Percentiles rank a stretch among this genome's conserved stretches.
phyloP scores from a whole-genome alignment of 192 early-diverging fungal species.

The Blastocladiella britannica region DNA sequence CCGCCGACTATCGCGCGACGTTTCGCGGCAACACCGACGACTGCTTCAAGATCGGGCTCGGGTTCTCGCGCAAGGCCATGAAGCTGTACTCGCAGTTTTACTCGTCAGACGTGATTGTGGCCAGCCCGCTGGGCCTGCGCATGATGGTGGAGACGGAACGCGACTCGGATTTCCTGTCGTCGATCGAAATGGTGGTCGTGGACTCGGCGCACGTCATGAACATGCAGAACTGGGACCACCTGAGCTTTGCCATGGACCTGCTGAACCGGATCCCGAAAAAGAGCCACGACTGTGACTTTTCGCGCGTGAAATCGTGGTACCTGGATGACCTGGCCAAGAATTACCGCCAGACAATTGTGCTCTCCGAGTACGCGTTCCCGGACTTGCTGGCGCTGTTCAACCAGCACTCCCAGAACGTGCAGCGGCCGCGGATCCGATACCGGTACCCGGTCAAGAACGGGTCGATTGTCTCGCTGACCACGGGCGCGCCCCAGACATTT shows the following conservation, averaged over 20 bases:
- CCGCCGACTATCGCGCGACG: conserved; percentile 50
- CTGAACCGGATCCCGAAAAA: conserved; percentile 76
- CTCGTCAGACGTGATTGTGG: conserved; percentile 71
- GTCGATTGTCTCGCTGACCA: neutral
- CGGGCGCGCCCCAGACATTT: neutral
- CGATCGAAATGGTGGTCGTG: conserved; percentile 72
- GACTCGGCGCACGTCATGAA: conserved; percentile 68
- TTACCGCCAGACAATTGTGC: conserved; percentile 69
- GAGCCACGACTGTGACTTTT: conserved; percentile 89
- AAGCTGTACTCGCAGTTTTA: conserved; percentile 81
- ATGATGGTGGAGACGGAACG: conserved; percentile 49
- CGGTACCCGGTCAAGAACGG: neutral
- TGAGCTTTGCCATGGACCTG: conserved; percentile 44
- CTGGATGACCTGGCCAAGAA: conserved; percentile 68
- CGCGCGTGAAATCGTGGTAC: conserved; percentile 63
- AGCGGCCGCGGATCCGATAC: conserved; percentile 8
- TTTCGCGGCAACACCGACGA: conserved; percentile 95
- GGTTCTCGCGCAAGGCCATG: conserved; percentile 64
- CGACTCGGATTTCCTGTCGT: conserved; percentile 84
- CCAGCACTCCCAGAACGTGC: conserved; percentile 31
- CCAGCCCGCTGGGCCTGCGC: conserved; percentile 75
- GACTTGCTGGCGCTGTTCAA: conserved; percentile 81
- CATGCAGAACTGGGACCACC: conserved; percentile 99
- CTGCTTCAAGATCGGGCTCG: conserved; percentile 77
- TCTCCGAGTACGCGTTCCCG: conserved; percentile 62